phyloP scores from a whole-genome alignment of 331 rosid genomes.

The Spiraea crenata region DNA sequence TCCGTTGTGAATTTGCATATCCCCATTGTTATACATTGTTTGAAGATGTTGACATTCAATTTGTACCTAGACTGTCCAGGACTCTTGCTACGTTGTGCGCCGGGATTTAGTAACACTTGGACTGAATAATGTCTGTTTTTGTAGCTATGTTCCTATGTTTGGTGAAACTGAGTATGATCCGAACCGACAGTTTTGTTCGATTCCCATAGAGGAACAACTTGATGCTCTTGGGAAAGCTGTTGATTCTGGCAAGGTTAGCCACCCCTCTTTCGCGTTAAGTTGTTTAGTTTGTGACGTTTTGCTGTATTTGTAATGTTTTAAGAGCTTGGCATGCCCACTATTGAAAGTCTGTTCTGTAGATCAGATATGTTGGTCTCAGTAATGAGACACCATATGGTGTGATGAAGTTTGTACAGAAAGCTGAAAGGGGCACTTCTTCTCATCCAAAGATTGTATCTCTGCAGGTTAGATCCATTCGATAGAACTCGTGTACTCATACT shows the following conservation, averaged over 20 bases:
- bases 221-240: slow-evolving; percentile 66
- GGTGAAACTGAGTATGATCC: slow-evolving; percentile 87
- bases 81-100: background rate
- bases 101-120: background rate
- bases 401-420: slow-evolving; percentile 82
- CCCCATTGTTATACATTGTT: background rate
- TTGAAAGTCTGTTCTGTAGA: slow-evolving; percentile 40
- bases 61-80: background rate
- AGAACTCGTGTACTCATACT: background rate
- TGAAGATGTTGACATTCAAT: background rate
- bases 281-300: slow-evolving; percentile 2
- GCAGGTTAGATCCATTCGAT: slow-evolving; percentile 53
- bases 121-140: slow-evolving; percentile 21
- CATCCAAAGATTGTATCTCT: slow-evolving; percentile 62
- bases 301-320: slow-evolving; percentile 2
- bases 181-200: slow-evolving; percentile 46
- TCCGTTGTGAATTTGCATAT: background rate
- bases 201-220: slow-evolving; percentile 74
- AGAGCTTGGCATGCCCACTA: background rate
- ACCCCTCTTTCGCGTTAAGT: background rate
- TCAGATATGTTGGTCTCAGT: slow-evolving; percentile 83
- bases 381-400: slow-evolving; percentile 91
- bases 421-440: slow-evolving; percentile 43
- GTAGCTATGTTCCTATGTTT: slow-evolving; percentile 91
- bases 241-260: slow-evolving; percentile 68